Evolutionary conservation across 148 eudicot species (phyloP), one percentile per base, ranked within the genome.

Genomic region (Spergularia marina): DNA sequence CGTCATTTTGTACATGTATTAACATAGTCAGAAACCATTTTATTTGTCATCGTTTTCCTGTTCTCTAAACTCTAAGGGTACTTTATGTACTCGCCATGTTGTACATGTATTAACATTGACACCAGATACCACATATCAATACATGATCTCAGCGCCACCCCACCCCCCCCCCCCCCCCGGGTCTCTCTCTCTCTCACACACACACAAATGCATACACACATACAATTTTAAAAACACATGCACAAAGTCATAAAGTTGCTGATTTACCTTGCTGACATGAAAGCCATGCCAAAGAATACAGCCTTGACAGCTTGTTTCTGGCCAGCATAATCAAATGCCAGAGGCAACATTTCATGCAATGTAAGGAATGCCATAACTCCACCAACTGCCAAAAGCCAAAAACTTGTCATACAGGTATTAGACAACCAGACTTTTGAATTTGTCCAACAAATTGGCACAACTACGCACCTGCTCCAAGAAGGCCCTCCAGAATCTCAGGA

Each of bases 311-410:
- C 97, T 86, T 90, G 97, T 80, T 92, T 92, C 75, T 87, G 98
- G 41, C 97, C 99, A 78, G 97, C 98, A 76, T 95, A 95, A 86
- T 95, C 99, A 82, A 95, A 92, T 17, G 99, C 99, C 80, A 95
- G 74, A 10, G 99, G 99, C 83, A 95, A 75, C 99, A 95, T 95
- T 84, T 92, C 99, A 83, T 95, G 99, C 82, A 95, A 84, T 34
- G 99, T 95, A 57, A 95, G 90, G 82, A 92, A 95, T 73, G 97
- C 99, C 99, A 95, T 95, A 76, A 95, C 97, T 41, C 99, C 99
- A 67, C 99, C 99, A 83, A 95, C 97, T 95, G 91, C 63, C 78
- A 49, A 72, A 52, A 16, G 34, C 72, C 61, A 73, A 39, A 21
- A 17, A 68, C 25, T 49, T 21, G 70, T 53, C 25, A 79, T 20